Conservation (phyloP, 306 rosid genomes). For the Gillenia trifoliata region DNA sequence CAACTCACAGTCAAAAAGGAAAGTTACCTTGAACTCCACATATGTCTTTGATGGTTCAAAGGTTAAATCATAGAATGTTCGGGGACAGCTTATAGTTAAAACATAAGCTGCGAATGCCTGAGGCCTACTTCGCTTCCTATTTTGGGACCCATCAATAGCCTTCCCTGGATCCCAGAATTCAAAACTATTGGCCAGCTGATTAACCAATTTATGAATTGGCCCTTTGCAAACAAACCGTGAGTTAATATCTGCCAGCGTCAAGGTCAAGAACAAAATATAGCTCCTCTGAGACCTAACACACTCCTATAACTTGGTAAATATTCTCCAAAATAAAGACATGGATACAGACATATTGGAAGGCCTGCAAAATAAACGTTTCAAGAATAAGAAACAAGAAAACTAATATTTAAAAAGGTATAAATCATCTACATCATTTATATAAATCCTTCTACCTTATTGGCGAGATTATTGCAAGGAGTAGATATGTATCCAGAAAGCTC, state of each 20-base stretch:
- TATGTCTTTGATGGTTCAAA: conserved; percentile 81
- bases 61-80: conserved; percentile 66
- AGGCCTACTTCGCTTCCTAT: conserved; percentile 67
- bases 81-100: conserved; percentile 75
- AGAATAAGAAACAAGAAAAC: conserved; percentile 8
- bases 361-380: conserved; percentile 50
- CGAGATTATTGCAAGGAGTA: conserved; percentile 45
- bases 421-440: conserved; percentile 17
- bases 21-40: conserved; percentile 77
- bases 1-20: conserved; percentile 7
- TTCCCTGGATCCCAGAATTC: conserved; percentile 39
- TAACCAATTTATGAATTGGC: conserved; percentile 82
- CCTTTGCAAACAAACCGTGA: conserved; percentile 78
- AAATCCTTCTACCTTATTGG: conserved; percentile 51
- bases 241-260: conserved; percentile 73
- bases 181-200: conserved; percentile 63
- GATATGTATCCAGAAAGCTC: conserved; percentile 80
- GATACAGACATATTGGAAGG: conserved; percentile 92
- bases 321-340: conserved; percentile 37
- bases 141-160: conserved; percentile 31
- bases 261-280: conserved; percentile 36
- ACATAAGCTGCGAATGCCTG: conserved; percentile 61
- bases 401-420: neutral
- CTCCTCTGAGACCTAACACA: conserved; percentile 25
- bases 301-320: conserved; percentile 22